A percentile compares a stretch with the other conserved stretches of the same genome.
Conservation (phyloP, 768 basidiomycete species). For the Termitomyces titanicus region DNA sequence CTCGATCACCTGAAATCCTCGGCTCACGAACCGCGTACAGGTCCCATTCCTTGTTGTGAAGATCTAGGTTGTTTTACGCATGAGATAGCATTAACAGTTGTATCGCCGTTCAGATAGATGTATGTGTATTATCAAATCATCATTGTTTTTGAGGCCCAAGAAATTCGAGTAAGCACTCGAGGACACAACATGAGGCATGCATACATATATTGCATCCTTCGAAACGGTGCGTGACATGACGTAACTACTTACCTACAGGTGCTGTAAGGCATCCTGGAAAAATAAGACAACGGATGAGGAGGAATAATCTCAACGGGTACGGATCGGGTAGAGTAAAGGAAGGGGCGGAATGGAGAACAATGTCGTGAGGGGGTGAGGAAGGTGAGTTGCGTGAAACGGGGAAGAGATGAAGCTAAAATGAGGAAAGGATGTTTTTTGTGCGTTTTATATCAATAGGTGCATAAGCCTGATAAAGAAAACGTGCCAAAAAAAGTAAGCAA, state of each 20-base stretch:
- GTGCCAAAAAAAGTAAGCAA: slow-evolving; percentile 30
- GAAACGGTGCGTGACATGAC: slow-evolving; percentile 23
- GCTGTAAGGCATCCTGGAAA: slow-evolving; percentile 16
- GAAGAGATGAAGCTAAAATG: slow-evolving; percentile 33
- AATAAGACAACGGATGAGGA: slow-evolving; percentile 15
- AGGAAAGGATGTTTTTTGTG: slow-evolving; percentile 48
- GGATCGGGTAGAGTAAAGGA: slow-evolving; percentile 16
- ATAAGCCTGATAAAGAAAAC: slow-evolving; percentile 19
- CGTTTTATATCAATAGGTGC: slow-evolving; percentile 34
- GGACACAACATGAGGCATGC: no score
- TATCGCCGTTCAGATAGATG: slow-evolving; percentile 22
- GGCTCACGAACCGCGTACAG: slow-evolving; percentile 28
- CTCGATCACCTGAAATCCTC: not conserved
- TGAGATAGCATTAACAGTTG: slow-evolving; percentile 29
- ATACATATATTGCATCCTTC: slow-evolving; percentile 23
- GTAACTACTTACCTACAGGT: slow-evolving; percentile 47
- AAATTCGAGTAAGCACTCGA: not conserved
- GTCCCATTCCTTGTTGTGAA: slow-evolving; percentile 81
- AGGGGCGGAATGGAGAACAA: slow-evolving; percentile 13
- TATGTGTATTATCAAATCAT: slow-evolving; percentile 8
- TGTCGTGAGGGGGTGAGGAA: slow-evolving; percentile 7
- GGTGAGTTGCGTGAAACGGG: slow-evolving; percentile 19
- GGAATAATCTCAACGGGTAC: no score
- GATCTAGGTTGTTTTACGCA: slow-evolving; percentile 32
- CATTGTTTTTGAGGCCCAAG: no score